A percentile compares a stretch with the other conserved stretches of the same genome.
phyloP scores from a whole-genome alignment of 441 rosid species.

The Dalechampia spathulata region DNA sequence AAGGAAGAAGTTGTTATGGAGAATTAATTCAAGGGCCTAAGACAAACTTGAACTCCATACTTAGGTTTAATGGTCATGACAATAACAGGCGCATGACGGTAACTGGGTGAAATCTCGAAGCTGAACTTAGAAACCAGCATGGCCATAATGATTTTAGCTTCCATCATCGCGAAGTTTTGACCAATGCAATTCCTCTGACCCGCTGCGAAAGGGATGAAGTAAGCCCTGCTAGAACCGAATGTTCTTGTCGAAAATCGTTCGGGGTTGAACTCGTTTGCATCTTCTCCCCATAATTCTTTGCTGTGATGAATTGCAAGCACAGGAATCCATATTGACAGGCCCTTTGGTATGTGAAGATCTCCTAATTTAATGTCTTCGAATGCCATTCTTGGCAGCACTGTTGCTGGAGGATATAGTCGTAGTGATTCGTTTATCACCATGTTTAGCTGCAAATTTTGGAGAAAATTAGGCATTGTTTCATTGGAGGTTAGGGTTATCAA shows the following conservation, averaged over 20 bases:
- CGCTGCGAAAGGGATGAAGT: conserved; percentile 84
- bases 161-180: conserved; percentile 89
- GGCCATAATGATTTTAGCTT: conserved; percentile 77
- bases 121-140: conserved; percentile 65
- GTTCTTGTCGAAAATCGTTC: conserved; percentile 52
- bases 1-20: no score
- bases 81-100: conserved; percentile 85
- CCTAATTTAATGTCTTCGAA: conserved; percentile 77
- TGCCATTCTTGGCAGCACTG: conserved; percentile 82
- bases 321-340: conserved; percentile 89
- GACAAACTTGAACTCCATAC: conserved; percentile 69
- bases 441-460: conserved; percentile 55
- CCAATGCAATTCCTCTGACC: conserved; percentile 91
- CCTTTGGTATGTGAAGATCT: conserved; percentile 72
- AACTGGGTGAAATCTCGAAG: conserved; percentile 55
- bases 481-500: no score
- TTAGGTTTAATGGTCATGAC: conserved; percentile 86
- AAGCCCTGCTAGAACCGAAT: conserved; percentile 42
- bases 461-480: neutral
- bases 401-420: conserved; percentile 87
- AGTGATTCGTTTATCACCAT: conserved; percentile 86
- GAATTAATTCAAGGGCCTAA: no score
- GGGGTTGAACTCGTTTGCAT: conserved; percentile 80
- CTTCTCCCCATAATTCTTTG: conserved; percentile 80
- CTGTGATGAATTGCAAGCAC: conserved; percentile 85